Base-by-base conservation (phyloP, 2,329 filamentous ascomycete species). In the Coniella vitis region DNA sequence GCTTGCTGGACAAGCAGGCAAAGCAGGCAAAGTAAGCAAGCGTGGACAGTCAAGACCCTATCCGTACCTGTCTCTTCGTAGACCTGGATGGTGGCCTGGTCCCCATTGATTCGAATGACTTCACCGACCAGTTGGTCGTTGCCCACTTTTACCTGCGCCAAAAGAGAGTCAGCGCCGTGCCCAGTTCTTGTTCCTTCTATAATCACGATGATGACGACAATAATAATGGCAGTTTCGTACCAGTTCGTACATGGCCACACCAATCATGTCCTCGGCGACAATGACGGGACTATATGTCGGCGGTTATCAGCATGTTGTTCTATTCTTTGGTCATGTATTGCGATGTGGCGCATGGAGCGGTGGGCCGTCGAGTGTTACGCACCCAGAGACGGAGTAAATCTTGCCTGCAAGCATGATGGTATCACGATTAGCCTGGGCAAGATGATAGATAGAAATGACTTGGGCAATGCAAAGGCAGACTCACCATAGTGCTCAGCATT, bases 191-290 rank as follows among this genome's bases (percentile, higher is more conserved):
- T 56, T 56, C 46, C 41, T 37, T 40, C 14, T 16, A 16, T 22
- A 9, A 10, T 4, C n/a, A 12, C 36, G 17, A n/a, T n/a, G 9
- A 14, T 29, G 29, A 13, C 20, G 22, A 25, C 9, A 9, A 10
- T 17, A 12, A 22, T 17, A 17, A 9, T 21, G 22, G 36, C n/a
- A 20, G 17, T 21, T 42, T 68, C 82, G 60, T 76, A 90, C 90
- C 75, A 98, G 78, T 75, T 98, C 93, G 82, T 97, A 96, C 93
- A 98, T 98, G 69, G 93, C 90, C 79, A 93, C 93, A 69, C 93
- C 93, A 65, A 91, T 89, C 90, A 98, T 95, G 71, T 96, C 84
- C 75, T 97, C 91, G 66, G 91, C 93, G 60, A 98, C 81, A 62
- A 98, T 85, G 76, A 98, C 93, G 65, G 93, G 93, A 59, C 87